A percentile compares a stretch with the other conserved stretches of the same genome.
phyloP scores from a whole-genome alignment of 306 rosid species.

The Vigna reflexopilosa region DNA sequence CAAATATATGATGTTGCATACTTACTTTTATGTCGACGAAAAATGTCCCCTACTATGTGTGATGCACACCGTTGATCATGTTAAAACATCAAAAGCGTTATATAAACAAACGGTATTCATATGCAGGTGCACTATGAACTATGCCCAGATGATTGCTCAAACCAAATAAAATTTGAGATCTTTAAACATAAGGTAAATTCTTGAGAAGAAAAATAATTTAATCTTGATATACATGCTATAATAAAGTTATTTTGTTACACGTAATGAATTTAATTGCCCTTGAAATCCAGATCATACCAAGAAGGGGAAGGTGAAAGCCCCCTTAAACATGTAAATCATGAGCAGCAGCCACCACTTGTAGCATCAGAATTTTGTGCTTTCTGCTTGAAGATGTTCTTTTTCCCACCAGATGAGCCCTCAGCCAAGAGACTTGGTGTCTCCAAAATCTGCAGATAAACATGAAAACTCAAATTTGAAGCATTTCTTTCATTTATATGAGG shows the following conservation, averaged over 20 bases:
- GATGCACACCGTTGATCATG: not conserved
- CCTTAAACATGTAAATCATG: slow-evolving; percentile 43
- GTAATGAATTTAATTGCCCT: slow-evolving; percentile 23
- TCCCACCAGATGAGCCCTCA: slow-evolving; percentile 73
- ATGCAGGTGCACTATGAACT: not conserved
- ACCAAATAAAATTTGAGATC: slow-evolving; percentile 29
- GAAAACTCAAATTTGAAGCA: slow-evolving; percentile 8
- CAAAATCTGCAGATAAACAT: slow-evolving; percentile 63
- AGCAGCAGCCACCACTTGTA: slow-evolving; percentile 68
- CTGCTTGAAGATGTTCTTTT: slow-evolving; percentile 72
- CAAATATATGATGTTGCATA: not conserved
- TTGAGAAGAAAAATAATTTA: slow-evolving; percentile 18
- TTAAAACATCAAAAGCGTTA: slow-evolving; percentile 18
- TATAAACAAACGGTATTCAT: not conserved
- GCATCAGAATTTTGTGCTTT: slow-evolving; percentile 58
- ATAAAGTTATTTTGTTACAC: slow-evolving; percentile 24
- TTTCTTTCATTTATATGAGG: slow-evolving; percentile 3
- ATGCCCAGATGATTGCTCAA: slow-evolving; percentile 5
- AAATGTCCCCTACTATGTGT: not conserved
- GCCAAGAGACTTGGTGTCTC: slow-evolving; percentile 83
- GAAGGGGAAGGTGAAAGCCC: slow-evolving; percentile 17
- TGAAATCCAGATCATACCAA: not conserved
- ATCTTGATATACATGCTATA: slow-evolving; percentile 18
- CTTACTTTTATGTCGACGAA: not conserved
- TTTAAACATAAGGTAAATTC: slow-evolving; percentile 18